These are phyloP conservation scores for Suillus subluteus DNA, from an alignment of 768 basidiomycete species.

Conservation along the genomic window DNA sequence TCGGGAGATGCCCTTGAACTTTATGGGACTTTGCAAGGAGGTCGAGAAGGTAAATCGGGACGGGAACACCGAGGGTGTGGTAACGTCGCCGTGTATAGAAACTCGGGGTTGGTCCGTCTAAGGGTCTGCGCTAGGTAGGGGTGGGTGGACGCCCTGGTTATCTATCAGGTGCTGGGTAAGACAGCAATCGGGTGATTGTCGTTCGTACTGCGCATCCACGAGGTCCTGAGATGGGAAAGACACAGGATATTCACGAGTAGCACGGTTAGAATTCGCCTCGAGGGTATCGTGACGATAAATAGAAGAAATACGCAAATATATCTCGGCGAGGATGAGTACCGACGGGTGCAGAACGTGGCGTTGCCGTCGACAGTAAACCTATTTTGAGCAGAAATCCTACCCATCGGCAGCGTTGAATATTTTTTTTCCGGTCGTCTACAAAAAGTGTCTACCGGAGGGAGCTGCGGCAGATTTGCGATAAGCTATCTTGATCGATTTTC, in stretches of 20 bases:
- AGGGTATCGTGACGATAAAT: not conserved
- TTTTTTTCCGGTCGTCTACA: not conserved
- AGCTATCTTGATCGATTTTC: not conserved
- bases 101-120: not conserved
- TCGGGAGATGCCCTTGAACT: conserved; percentile 1
- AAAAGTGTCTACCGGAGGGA: not conserved
- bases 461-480: not conserved
- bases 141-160: not conserved
- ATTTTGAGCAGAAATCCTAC: not conserved
- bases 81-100: conserved; percentile 8
- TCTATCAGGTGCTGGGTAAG: not conserved
- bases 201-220: not conserved
- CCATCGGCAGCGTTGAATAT: not conserved
- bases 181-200: not conserved
- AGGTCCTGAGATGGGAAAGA: not conserved
- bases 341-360: not conserved
- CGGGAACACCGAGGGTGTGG: not conserved
- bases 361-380: not conserved
- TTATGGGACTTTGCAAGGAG: conserved; percentile 7
- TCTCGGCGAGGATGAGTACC: not conserved
- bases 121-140: not conserved
- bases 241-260: not conserved
- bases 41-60: conserved; percentile 4
- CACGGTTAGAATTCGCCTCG: not conserved
- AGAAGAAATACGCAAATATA: not conserved